Conservation (phyloP, 345 rosid species). For the Eucalyptus urophylla region DNA sequence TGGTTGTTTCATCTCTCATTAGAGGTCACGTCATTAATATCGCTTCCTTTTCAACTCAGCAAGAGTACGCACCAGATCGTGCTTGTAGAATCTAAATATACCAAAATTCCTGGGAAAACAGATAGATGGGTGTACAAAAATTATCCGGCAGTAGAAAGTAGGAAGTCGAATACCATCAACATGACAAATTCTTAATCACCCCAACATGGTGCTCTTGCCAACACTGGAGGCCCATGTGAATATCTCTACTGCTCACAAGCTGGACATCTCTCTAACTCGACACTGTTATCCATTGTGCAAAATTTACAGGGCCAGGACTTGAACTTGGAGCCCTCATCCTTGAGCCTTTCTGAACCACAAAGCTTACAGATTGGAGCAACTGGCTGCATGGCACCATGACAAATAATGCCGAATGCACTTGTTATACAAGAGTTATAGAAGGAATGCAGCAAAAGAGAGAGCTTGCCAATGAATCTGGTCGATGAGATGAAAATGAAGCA, state of each 20-base stretch:
- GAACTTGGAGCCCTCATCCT: conserved; percentile 23
- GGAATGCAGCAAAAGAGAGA: not conserved
- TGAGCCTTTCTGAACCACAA: conserved; percentile 40
- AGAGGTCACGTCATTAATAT: not conserved
- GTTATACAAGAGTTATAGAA: not conserved
- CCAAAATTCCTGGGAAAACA: not conserved
- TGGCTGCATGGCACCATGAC: conserved; percentile 20
- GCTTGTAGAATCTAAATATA: not conserved
- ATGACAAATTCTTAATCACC: conserved; percentile 28
- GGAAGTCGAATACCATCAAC: not conserved
- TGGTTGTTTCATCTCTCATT: not conserved
- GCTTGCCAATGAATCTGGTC: not conserved
- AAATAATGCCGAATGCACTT: not conserved
- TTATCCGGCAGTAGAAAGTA: not conserved
- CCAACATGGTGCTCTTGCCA: conserved; percentile 35
- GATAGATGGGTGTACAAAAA: not conserved
- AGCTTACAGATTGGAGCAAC: conserved; percentile 52
- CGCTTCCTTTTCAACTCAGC: not conserved
- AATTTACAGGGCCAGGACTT: conserved; percentile 59
- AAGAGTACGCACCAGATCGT: not conserved
- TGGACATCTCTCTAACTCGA: conserved; percentile 48
- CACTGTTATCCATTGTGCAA: conserved; percentile 53
- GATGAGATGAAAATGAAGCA: not conserved
- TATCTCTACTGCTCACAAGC: conserved; percentile 80
- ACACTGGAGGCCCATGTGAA: conserved; percentile 51